Evolutionary conservation across 2,329 filamentous ascomycete genomes (phyloP), one percentile per base, ranked within the genome.

Genomic region (Fusarium napiforme): DNA sequence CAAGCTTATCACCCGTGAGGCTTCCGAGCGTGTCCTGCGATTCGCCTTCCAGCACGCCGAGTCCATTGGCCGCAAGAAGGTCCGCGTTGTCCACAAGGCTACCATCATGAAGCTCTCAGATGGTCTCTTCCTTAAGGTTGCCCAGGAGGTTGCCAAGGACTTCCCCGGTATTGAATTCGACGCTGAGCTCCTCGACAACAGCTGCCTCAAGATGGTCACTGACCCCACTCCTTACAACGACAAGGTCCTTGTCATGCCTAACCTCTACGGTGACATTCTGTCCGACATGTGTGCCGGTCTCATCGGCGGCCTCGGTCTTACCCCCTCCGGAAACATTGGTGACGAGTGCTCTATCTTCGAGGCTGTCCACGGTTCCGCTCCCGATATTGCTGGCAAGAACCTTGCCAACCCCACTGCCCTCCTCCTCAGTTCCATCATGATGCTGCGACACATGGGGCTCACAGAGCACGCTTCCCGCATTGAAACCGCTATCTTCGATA

Each of bases 31-130:
- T 79, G 96, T 99, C 62, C 91, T 98, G 77, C 93, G 95, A 82
- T 99, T 95, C 84, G 96, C 97, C 80, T 99, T 99, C 92, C 96
- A 99, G 87, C 95, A 99, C 84, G 96, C 96, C 78, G 90, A 96
- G 85, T 91, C 94, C 79, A 93, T 98, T 81, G 95, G 95, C 86
- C 93, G 94, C 88, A 95, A 91, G 83, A 98, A 98, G 93, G 96
- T 98, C 81, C 94, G 95, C 81, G 96, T 95, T 69, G 95, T 98
- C 74, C 96, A 99, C 93, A 99, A 99, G 91, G 96, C 96, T 84
- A 98, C 96, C 82, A 99, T 99, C 88, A 99, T 99, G 96, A 99
- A 99, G 92, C 97, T 98, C 94, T 96, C 93, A 82, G 96, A 99
- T 84, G 96, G 96, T 87, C 93, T 99, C 72, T 99, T 99, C 92